Base-by-base conservation (phyloP, 768 basidiomycete species). In the Leccinum incarnatum region DNA sequence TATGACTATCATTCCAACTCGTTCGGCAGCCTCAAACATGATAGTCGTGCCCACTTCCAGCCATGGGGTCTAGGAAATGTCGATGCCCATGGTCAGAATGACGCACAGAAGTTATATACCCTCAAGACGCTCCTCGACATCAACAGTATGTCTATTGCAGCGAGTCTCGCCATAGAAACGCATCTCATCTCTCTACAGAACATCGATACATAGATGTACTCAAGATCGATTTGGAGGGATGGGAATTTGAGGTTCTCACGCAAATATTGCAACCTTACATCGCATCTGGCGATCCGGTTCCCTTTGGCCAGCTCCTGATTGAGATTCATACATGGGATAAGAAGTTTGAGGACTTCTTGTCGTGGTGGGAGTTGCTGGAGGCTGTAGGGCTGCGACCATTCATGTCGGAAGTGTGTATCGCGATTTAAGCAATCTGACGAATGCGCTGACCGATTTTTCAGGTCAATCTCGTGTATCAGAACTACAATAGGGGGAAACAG, bases 401-500 rank as follows among this genome's bases (percentile, higher is more conserved):
- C 55, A 78, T 76, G 74, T 77, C 75, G 4, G 80, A 81, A 68
- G 72, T 74, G 8, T 6, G 68, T 65, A 36, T 21, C 1, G 3
- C 23, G n/a, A 17, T 29, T 2, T 51, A 3, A 45, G 49, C 11
- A 1, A 11, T 25, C 23, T 14, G 10, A 15, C 10, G 5, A 42
- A 29, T 1, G 4, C 23, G 37, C 62, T 72, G 15, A 65, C n/a
- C 19, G 19, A 1, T 59, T 3, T n/a, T 29, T 51, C 60, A 83
- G 80, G 79, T 83, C 23, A 84, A 84, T 67, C 69, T 84, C 46
- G 81, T 84, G 19, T 84, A 84, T 65, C 78, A 79, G 56, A 84
- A 83, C 62, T 84, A 83, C 67, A 83, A 84, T 65, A 75, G 68
- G 57, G 75, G 75, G 4, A 70, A 70, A 21, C 76, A 72, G 2